These are phyloP conservation scores for Apiospora arundinis DNA, from an alignment of 2,329 filamentous ascomycete genomes.

Conservation along the genomic window DNA sequence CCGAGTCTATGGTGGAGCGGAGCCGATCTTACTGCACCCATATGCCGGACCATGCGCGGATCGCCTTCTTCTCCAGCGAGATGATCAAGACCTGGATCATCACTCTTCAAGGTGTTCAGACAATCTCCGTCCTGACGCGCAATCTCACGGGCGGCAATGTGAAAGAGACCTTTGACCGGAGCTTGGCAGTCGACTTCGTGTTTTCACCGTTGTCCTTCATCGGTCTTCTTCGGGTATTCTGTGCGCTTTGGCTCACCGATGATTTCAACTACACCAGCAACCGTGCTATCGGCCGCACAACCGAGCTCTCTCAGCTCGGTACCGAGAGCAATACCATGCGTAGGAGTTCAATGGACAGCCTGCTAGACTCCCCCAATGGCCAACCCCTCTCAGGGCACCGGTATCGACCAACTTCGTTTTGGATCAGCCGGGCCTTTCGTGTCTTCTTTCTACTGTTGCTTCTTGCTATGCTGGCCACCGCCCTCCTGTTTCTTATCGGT, in stretches of 20 bases:
- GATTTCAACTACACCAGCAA: slow-evolving; percentile 17
- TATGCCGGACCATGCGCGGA: slow-evolving; percentile 27
- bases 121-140: slow-evolving; percentile 19
- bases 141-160: background rate
- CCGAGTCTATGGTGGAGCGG: slow-evolving; percentile 35
- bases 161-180: background rate
- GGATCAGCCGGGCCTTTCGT: slow-evolving; percentile 28
- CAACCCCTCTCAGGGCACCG: background rate
- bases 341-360: background rate
- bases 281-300: background rate
- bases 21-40: slow-evolving; percentile 27
- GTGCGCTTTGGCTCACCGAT: slow-evolving; percentile 21
- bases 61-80: slow-evolving; percentile 28
- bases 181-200: slow-evolving; percentile 26
- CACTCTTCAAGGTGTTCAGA: slow-evolving; percentile 32
- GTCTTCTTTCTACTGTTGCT: slow-evolving; percentile 24
- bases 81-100: slow-evolving; percentile 33
- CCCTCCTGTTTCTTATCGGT: background rate
- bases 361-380: background rate
- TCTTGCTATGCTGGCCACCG: slow-evolving; percentile 10
- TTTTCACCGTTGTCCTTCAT: slow-evolving; percentile 23
- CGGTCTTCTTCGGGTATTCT: slow-evolving; percentile 14
- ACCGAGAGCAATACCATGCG: background rate
- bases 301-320: background rate
- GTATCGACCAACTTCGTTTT: slow-evolving; percentile 23